Evolutionary conservation across 2,329 filamentous ascomycete genomes (phyloP), one percentile per base, ranked within the genome.

Genomic region (Cladobotryum mycophilum): DNA sequence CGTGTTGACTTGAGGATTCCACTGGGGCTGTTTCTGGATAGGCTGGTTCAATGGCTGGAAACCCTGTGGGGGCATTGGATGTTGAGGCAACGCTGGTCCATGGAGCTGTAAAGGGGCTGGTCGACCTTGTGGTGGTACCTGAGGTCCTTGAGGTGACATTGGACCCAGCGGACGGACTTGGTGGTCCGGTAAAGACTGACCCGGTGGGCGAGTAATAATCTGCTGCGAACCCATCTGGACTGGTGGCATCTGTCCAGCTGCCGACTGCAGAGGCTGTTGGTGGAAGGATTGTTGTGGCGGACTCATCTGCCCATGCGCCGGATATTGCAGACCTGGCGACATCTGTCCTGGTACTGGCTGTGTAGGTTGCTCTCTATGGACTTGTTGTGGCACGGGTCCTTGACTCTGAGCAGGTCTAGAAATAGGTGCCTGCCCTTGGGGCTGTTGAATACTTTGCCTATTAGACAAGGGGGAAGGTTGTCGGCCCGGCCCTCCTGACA

Each of bases 401-500:
- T 45, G 45, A 36, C 3, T 6, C 36, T 48, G 49, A 14, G 17
- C 9, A 37, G 50, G 41, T 17, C 5, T 41, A 2, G 41, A 14
- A 1, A 33, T n/a, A 30, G 22, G 35, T 20, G 14, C 18, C 18
- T 49, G 50, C 4, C 13, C 37, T 18, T 41, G 22, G 14, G 35
- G 37, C 8, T 45, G 45, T 12, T 38, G 36, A 38, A 38, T 38
- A n/a, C 12, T n/a, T 38, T 48, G 50, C 17, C 41, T 44, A n/a
- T 40, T 35, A 2, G 13, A 15, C 13, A 9, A 15, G n/a, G 52
- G 35, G 2, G 53, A 40, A 2, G 41, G 53, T 11, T 48, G 52
- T 9, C 47, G 2, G 18, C 37, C 45, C 15, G 56, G 53, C 4
- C 44, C 47, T 42, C 4, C 44, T 51, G 13, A 51, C 25, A 30